Conservation (phyloP, 2,329 filamentous ascomycete genomes). For the Sporothrix variecibatus region DNA sequence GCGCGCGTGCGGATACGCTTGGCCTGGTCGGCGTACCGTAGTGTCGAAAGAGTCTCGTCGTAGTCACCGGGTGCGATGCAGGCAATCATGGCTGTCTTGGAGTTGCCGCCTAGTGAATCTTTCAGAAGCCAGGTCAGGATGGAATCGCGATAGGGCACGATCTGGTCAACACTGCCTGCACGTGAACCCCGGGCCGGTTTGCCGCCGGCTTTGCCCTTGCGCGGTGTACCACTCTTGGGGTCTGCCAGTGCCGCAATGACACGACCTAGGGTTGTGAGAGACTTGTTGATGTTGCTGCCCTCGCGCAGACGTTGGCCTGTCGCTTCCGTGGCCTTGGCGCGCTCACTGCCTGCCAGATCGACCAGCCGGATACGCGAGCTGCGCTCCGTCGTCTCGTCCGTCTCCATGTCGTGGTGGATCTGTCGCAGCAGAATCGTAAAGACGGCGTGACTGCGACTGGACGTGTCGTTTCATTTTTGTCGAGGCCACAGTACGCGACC, state of each 20-base stretch:
- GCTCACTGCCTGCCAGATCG: slow-evolving; percentile 90
- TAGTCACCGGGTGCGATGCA: slow-evolving; percentile 95
- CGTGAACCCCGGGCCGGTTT: slow-evolving; percentile 40
- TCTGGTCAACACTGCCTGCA: slow-evolving; percentile 55
- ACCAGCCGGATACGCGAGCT: slow-evolving; percentile 92
- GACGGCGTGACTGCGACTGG: slow-evolving; percentile 91
- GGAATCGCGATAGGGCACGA: slow-evolving; percentile 92
- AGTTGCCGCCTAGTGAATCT: slow-evolving; percentile 93
- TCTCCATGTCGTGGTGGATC: slow-evolving; percentile 94
- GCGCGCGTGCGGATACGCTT: slow-evolving; percentile 95
- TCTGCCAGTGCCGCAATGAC: slow-evolving; percentile 90
- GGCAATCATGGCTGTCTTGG: slow-evolving; percentile 98
- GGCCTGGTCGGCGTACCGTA: slow-evolving; percentile 95
- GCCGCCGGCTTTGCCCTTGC: slow-evolving; percentile 53
- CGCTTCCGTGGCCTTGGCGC: slow-evolving; percentile 92
- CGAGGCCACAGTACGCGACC: slow-evolving; percentile 82
- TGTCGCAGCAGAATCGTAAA: slow-evolving; percentile 98
- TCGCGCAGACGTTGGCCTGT: slow-evolving; percentile 88
- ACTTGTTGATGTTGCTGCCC: slow-evolving; percentile 99
- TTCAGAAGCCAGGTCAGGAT: slow-evolving; percentile 84
- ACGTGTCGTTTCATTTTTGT: slow-evolving; percentile 99
- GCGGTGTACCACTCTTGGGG: slow-evolving; percentile 59
- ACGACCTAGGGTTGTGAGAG: slow-evolving; percentile 88
- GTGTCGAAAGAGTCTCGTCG: slow-evolving; percentile 92
- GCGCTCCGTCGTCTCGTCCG: slow-evolving; percentile 96